Evolutionary conservation across 2,329 filamentous ascomycete species (phyloP).

Genomic region (Sclerotinia glacialis): DNA sequence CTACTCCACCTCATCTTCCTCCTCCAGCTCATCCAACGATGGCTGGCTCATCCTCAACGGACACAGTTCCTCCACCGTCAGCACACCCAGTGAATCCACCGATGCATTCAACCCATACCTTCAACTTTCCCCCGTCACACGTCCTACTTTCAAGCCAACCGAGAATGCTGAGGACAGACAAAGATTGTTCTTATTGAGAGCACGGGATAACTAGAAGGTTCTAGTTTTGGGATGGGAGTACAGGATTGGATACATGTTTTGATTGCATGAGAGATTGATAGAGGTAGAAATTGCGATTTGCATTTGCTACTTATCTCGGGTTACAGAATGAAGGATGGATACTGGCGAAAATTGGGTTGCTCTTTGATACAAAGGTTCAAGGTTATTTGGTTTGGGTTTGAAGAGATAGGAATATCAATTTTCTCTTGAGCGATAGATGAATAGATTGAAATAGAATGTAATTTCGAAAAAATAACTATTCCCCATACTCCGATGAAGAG

Average conservation of each 20-base stretch:
- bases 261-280: neutral
- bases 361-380: neutral
- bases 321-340: too few species aligned
- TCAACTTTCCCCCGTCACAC: constrained; percentile 18
- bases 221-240: neutral
- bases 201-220: constrained; percentile 16
- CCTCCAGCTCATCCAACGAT: constrained; percentile 9
- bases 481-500: too few species aligned
- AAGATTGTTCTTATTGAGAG: constrained; percentile 19
- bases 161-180: constrained; percentile 20
- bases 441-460: neutral
- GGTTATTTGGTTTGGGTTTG: neutral
- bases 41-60: constrained; percentile 20
- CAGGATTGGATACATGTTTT: neutral
- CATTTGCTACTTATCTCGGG: neutral
- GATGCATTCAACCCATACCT: constrained; percentile 13
- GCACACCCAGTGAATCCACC: neutral
- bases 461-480: neutral
- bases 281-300: neutral
- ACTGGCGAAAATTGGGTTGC: constrained; percentile 9
- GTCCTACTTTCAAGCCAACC: neutral
- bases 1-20: constrained; percentile 13
- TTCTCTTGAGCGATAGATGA: neutral
- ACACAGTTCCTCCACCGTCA: neutral
- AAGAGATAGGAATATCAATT: constrained; percentile 1